Conservation (phyloP, 371 early-diverging fungal genomes). For the Mortierella sp. region DNA sequence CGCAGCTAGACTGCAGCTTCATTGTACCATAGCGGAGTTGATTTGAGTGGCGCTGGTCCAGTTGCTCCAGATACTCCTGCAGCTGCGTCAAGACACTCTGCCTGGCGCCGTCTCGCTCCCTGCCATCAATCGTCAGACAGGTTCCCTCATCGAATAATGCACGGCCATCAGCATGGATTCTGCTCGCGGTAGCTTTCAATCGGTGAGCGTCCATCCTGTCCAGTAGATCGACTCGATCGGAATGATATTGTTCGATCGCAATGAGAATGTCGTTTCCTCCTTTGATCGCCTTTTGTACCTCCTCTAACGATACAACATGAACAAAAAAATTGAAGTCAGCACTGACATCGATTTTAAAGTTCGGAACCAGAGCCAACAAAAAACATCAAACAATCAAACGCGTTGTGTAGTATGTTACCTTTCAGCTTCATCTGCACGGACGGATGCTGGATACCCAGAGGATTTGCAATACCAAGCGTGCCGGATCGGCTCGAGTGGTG, state of each 20-base stretch:
- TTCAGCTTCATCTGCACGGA: background rate
- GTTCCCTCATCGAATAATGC: background rate
- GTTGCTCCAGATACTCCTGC: background rate
- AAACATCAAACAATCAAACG: too few species aligned
- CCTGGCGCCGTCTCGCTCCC: background rate
- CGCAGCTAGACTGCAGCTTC: conserved; percentile 16
- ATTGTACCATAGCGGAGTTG: conserved; percentile 5
- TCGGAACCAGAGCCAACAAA: background rate
- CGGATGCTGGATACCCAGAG: background rate
- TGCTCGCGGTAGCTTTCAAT: background rate
- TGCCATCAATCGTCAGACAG: background rate
- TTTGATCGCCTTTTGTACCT: conserved; percentile 6
- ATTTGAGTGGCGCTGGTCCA: conserved; percentile 14
- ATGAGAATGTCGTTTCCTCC: conserved; percentile 25
- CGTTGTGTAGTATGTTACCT: background rate
- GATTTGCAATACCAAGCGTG: background rate
- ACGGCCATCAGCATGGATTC: background rate
- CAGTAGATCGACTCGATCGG: conserved; percentile 4
- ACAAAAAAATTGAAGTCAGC: background rate
- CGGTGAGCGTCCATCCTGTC: conserved; percentile 7
- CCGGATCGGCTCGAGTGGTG: background rate
- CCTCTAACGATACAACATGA: conserved; percentile 3
- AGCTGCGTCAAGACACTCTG: background rate
- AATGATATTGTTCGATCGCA: conserved; percentile 2
- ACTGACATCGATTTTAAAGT: background rate